Base-by-base conservation (phyloP, 2,329 filamentous ascomycete genomes). In the Diaporthe ampelina region DNA sequence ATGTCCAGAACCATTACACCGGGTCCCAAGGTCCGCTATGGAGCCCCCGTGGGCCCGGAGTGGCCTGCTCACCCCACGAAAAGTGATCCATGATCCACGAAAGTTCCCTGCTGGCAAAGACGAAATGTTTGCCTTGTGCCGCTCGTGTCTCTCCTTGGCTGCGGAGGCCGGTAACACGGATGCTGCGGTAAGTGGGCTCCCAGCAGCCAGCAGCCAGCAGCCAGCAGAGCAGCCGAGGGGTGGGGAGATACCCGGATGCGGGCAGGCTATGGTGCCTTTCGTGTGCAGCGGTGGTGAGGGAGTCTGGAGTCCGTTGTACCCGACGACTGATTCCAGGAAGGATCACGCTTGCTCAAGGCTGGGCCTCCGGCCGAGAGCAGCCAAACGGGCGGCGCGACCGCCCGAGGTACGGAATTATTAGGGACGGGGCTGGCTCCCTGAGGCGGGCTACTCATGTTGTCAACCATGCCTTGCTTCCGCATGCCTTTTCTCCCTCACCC, bases 1-100 rank as follows among this genome's bases (percentile, higher is more conserved):
- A 54, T 37, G 63, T 68, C 48, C 63, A 68, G 63, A 68, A 68
- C 63, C 26, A 67, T 32, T 52, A 68, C 32, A 68, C 32, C 63
- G 63, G 63, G 32, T 68, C 48, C 63, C 32, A n/a, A 32, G 63
- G 32, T 68, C 48, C 63, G 13, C 21, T 68, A 32, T 54, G 63
- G 63, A 54, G 45, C 63, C 45, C 63, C 63, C 32, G 45, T 68
- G 45, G 63, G 48, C n/a, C 48, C 48, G 45, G 45, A 54, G 63
- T 54, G 63, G 48, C 63, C 48, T 68, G 63, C 63, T 29, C n/a
- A 21, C 45, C 48, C 29, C 45, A 54, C 32, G 63, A 50, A 54
- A 54, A 40, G n/a, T 68, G 48, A 68, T 40, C 4, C 63, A 68
- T 68, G 63, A 54, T 40, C 63, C 48, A 52, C 48, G 32, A 24